These are phyloP conservation scores for Plasmodium sp. DNA, from an alignment of 169 alveolate genomes.

Conservation along the genomic window DNA sequence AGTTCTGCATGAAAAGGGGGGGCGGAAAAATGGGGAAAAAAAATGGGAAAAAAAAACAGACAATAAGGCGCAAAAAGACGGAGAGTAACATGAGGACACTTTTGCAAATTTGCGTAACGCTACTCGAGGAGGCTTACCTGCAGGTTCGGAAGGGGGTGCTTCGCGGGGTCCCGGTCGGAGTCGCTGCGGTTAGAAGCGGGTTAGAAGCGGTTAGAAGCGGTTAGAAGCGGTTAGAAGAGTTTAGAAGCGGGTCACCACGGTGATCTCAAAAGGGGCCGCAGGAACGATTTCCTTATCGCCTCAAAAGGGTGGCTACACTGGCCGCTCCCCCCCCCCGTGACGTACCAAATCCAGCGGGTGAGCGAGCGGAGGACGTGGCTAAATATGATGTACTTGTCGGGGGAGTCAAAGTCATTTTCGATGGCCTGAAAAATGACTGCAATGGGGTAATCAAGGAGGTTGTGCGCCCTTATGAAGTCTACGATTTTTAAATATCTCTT, in stretches of 20 bases:
- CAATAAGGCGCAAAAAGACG: neutral
- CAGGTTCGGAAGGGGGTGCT: constrained; percentile 46
- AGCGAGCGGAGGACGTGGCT: constrained; percentile 31
- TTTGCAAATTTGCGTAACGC: neutral
- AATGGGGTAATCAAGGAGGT: constrained; percentile 49
- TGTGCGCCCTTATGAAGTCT: constrained; percentile 31
- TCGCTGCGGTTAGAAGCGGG: neutral
- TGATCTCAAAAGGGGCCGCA: no score
- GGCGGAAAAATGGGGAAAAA: neutral
- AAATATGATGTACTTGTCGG: constrained; percentile 30
- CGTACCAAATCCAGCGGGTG: constrained; percentile 40
- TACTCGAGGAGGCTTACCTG: neutral
- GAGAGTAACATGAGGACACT: neutral
- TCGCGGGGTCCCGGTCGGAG: constrained; percentile 20
- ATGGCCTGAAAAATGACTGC: constrained; percentile 64
- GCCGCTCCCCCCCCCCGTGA: neutral
- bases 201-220: neutral
- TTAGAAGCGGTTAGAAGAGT: neutral
- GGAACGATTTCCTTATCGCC: no score
- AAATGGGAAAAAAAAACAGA: neutral
- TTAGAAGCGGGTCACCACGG: no score
- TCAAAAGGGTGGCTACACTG: no score
- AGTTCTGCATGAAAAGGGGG: constrained; percentile 5
- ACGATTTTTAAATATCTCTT: constrained; percentile 36
- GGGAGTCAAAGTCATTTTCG: constrained; percentile 66